Evolutionary conservation across 495 filamentous ascomycete genomes (phyloP).

Genomic region (Penicillium waksmanii): DNA sequence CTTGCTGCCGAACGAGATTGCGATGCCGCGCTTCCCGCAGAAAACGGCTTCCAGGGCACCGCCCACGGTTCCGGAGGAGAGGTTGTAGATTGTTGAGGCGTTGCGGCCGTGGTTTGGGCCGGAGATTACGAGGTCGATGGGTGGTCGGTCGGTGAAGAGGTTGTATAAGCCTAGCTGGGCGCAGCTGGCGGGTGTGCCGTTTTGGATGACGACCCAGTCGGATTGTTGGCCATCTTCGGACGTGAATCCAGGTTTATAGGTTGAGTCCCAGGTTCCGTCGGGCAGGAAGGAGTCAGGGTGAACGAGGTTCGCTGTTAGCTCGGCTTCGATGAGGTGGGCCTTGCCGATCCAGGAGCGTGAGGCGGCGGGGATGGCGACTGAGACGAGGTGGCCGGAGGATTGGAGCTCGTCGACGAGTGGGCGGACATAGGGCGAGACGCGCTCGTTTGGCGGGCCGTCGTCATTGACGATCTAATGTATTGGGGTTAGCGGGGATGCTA

Average conservation of each 20-base stretch:
- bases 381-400: slow-evolving; percentile 77
- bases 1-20: slow-evolving; percentile 79
- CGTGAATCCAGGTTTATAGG: slow-evolving; percentile 42
- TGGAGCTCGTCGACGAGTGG: slow-evolving; percentile 79
- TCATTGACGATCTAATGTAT: slow-evolving; percentile 76
- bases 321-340: slow-evolving; percentile 87
- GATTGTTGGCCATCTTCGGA: slow-evolving; percentile 30
- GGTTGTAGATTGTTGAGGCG: slow-evolving; percentile 86
- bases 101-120: slow-evolving; percentile 97
- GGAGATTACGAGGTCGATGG: slow-evolving; percentile 82
- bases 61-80: slow-evolving; percentile 87
- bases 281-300: slow-evolving; percentile 60
- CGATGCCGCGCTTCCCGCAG: slow-evolving; percentile 74
- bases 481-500: slow-evolving; percentile 5
- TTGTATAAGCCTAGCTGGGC: slow-evolving; percentile 88
- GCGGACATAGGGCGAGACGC: slow-evolving; percentile 89
- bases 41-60: slow-evolving; percentile 91
- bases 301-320: slow-evolving; percentile 83
- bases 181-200: slow-evolving; percentile 86
- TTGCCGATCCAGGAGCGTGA: slow-evolving; percentile 98
- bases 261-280: slow-evolving; percentile 52
- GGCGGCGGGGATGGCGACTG: slow-evolving; percentile 86
- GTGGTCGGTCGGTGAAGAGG: slow-evolving; percentile 75
- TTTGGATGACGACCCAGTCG: slow-evolving; percentile 81
- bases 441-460: slow-evolving; percentile 86